Percentiles rank a stretch among this genome's conserved stretches.
phyloP scores from a whole-genome alignment of 495 filamentous ascomycete genomes.

The Cladorrhinum samala region DNA sequence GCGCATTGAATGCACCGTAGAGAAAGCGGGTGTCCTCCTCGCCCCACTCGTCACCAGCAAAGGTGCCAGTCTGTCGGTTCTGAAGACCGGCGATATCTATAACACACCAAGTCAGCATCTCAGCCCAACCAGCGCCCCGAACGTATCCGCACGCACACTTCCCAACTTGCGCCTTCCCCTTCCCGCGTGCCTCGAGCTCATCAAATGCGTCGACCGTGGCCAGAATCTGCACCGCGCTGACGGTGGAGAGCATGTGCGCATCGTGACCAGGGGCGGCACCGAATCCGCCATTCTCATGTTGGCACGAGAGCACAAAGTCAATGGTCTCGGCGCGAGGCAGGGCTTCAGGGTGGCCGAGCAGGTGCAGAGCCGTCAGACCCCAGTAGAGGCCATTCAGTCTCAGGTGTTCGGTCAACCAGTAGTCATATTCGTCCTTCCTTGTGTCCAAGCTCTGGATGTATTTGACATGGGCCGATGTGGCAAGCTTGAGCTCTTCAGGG shows the following conservation, averaged over 20 bases:
- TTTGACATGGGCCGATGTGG: slow-evolving; percentile 71
- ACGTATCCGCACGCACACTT: slow-evolving; percentile 52
- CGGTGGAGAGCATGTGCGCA: slow-evolving; percentile 89
- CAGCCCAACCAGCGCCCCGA: background rate
- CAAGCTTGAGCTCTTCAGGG: slow-evolving; percentile 58
- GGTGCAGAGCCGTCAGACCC: slow-evolving; percentile 83
- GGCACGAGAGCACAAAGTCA: slow-evolving; percentile 86
- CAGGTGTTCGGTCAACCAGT: slow-evolving; percentile 95
- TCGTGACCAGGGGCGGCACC: slow-evolving; percentile 92
- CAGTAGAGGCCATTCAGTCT: slow-evolving; percentile 94
- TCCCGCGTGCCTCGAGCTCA: slow-evolving; percentile 65
- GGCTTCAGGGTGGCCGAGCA: slow-evolving; percentile 72
- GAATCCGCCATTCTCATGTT: slow-evolving; percentile 82
- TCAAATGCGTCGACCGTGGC: slow-evolving; percentile 77
- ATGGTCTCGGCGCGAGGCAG: slow-evolving; percentile 77
- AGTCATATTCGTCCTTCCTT: slow-evolving; percentile 88
- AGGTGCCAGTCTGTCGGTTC: slow-evolving; percentile 71
- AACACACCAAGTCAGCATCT: slow-evolving; percentile 9
- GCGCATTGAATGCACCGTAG: slow-evolving; percentile 77
- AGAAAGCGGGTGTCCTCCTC: slow-evolving; percentile 93
- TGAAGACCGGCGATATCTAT: slow-evolving; percentile 78
- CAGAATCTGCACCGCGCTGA: slow-evolving; percentile 88
- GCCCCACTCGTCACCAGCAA: slow-evolving; percentile 92
- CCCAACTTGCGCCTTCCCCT: slow-evolving; percentile 64
- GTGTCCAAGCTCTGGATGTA: slow-evolving; percentile 93